Conservation (phyloP, 75 land plant genomes). For the Pinus tabuliformis region DNA sequence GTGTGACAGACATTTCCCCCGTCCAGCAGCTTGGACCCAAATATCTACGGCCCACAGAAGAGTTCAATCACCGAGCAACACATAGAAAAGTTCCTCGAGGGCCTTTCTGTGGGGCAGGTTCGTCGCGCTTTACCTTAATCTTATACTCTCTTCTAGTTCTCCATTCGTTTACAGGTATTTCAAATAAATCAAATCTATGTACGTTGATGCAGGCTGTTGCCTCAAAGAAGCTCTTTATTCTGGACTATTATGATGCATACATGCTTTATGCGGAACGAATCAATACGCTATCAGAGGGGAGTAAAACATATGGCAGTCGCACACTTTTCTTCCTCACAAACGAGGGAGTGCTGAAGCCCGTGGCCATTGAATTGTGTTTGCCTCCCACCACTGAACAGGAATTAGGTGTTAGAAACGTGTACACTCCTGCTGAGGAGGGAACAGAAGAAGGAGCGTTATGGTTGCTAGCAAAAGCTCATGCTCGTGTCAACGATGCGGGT, state of each 20-base stretch:
- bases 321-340: constrained; percentile 45
- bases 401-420: constrained; percentile 33
- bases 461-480: constrained; percentile 77
- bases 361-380: constrained; percentile 69
- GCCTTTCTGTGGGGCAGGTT: constrained; percentile 63
- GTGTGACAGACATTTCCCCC: constrained; percentile 63
- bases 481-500: too few species aligned
- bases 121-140: too few species aligned
- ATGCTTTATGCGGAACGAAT: constrained; percentile 27
- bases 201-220: constrained; percentile 12
- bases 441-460: constrained; percentile 43
- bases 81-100: constrained; percentile 53
- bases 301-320: constrained; percentile 52
- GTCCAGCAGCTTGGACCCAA: constrained; percentile 61
- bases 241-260: constrained; percentile 26
- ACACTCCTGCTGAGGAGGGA: constrained; percentile 31
- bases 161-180: too few species aligned
- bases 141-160: too few species aligned
- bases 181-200: too few species aligned
- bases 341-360: constrained; percentile 48
- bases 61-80: constrained; percentile 67
- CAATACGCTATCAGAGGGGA: constrained; percentile 7
- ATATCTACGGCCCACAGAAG: constrained; percentile 53
- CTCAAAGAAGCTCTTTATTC: constrained; percentile 16
- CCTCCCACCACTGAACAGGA: constrained; percentile 25